Base-by-base conservation (phyloP, 306 rosid genomes). In the Vigna nakashimae region DNA sequence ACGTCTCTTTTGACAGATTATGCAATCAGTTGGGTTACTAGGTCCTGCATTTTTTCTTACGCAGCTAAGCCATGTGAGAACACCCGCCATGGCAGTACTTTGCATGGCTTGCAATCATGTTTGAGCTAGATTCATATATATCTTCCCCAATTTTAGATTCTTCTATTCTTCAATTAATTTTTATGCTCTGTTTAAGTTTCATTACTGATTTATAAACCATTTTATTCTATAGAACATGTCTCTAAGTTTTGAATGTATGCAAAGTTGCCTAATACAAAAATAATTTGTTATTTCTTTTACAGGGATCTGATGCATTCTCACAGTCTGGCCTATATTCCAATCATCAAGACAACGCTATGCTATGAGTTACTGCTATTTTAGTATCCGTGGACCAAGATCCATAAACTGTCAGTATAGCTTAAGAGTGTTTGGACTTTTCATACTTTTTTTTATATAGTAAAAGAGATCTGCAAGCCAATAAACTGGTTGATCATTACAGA, bases 41-140 rank as follows among this genome's bases (percentile, higher is more conserved):
- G 98, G 98, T 76, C 98, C 99, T 6, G 96, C 98, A 17, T 87
- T 96, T 85, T 92, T 93, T 80, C 98, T 89, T 83, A 85, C 96
- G 18, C 98, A 85, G 88, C 93, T 93, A 72, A 89, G 94, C 80
- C 90, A 81, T 72, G 89, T 91, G 76, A 85, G 63, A 79, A 91
- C 96, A 84, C 97, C 98, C 4, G 82, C 93, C 67, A 78, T 91
- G 92, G 98, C 97, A 85, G 97, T 92, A 55, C 76, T n/a, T n/a
- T n/a, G n/a, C n/a, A n/a, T n/a, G n/a, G n/a, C n/a, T n/a, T n/a
- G n/a, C n/a, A n/a, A n/a, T n/a, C n/a, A n/a, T n/a, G n/a, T n/a
- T n/a, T n/a, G n/a, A n/a, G n/a, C n/a, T n/a, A n/a, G n/a, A n/a
- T n/a, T n/a, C n/a, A n/a, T n/a, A n/a, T n/a, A n/a, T n/a, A n/a